phyloP scores from a whole-genome alignment of 1,284 basidiomycete species.

The Wallemia mellicola region DNA sequence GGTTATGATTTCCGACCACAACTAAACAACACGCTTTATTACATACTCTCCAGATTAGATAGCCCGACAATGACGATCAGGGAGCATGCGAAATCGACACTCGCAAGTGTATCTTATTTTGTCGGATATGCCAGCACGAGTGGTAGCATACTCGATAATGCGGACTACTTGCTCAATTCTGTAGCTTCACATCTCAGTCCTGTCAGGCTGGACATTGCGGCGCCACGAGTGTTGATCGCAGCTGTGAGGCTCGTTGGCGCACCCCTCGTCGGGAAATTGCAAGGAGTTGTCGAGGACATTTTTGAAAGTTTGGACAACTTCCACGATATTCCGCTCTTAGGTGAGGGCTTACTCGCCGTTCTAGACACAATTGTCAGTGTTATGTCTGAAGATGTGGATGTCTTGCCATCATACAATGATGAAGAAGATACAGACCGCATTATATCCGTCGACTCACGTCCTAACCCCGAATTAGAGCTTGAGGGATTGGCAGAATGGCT shows the following conservation, averaged over 20 bases:
- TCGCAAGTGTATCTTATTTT: constrained; percentile 33
- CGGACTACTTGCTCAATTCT: constrained; percentile 71
- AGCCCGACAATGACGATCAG: constrained; percentile 22
- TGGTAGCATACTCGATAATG: constrained; percentile 62
- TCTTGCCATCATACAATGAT: constrained; percentile 11
- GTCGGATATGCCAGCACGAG: constrained; percentile 52
- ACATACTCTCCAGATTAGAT: constrained; percentile 16
- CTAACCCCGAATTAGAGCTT: constrained; percentile 13
- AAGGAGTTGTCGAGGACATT: constrained; percentile 76
- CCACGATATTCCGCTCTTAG: constrained; percentile 41
- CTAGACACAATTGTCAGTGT: constrained; percentile 65
- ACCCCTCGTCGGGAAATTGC: constrained; percentile 53
- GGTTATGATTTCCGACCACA: constrained; percentile 12
- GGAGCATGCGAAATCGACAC: constrained; percentile 33
- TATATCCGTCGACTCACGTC: constrained; percentile 5
- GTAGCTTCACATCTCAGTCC: constrained; percentile 48
- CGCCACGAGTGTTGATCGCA: constrained; percentile 38
- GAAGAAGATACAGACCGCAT: constrained; percentile 3
- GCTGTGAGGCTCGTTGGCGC: constrained; percentile 56
- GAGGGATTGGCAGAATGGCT: constrained; percentile 33
- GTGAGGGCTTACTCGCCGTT: constrained; percentile 23
- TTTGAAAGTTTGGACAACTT: constrained; percentile 78
- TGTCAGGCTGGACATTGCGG: constrained; percentile 31
- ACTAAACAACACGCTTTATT: constrained; percentile 53
- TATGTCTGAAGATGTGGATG: constrained; percentile 32